A percentile compares a stretch with the other conserved stretches of the same genome.
These are phyloP conservation scores for Termitomyces eurrhizus DNA, from an alignment of 768 basidiomycete species.

Conservation along the genomic window DNA sequence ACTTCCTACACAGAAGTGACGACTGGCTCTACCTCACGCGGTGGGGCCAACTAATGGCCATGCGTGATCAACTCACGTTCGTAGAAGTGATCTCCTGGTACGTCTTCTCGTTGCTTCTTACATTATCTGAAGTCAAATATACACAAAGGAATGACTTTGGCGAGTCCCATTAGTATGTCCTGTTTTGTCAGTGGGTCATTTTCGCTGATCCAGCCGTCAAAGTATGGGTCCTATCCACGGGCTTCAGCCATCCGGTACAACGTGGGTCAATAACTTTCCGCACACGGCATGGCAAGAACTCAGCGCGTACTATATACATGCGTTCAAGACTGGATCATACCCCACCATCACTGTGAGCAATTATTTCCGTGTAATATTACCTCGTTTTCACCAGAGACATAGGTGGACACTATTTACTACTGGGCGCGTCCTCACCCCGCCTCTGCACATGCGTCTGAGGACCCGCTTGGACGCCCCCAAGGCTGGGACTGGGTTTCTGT, in stretches of 20 bases:
- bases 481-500: conserved; percentile 52
- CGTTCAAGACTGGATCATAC: conserved; percentile 64
- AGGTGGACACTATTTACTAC: conserved; percentile 47
- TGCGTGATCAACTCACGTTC: conserved; percentile 50
- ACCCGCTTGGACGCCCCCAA: conserved; percentile 42
- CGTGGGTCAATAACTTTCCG: conserved; percentile 39
- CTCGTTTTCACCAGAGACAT: neutral
- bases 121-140: neutral
- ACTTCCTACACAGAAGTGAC: conserved; percentile 62
- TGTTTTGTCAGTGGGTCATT: neutral
- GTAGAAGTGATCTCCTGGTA: conserved; percentile 72
- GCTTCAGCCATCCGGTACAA: conserved; percentile 39
- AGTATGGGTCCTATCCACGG: conserved; percentile 60
- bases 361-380: neutral
- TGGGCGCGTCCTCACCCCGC: conserved; percentile 67
- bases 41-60: conserved; percentile 65
- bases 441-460: conserved; percentile 37
- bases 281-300: conserved; percentile 59
- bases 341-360: conserved; percentile 49
- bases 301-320: conserved; percentile 60
- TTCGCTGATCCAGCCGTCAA: neutral
- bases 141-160: conserved; percentile 64
- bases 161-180: conserved; percentile 63
- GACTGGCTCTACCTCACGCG: conserved; percentile 64
- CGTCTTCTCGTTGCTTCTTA: conserved; percentile 3